phyloP scores from a whole-genome alignment of 2,329 filamentous ascomycete species.

The Paraconiothyrium sp. region DNA sequence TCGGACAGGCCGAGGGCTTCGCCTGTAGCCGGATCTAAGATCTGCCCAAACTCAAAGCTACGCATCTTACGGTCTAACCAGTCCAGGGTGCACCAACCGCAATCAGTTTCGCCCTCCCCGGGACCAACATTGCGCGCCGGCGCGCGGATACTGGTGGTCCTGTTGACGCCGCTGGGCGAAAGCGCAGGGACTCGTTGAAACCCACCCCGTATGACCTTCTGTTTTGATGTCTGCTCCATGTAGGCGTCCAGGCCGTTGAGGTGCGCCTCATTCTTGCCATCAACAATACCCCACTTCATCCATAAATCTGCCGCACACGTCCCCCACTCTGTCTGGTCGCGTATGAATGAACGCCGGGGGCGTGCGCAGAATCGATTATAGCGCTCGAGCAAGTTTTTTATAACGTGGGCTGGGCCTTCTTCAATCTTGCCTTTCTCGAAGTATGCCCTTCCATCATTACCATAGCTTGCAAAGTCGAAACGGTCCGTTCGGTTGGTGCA shows the following conservation, averaged over 20 bases:
- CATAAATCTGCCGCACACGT: slow-evolving; percentile 25
- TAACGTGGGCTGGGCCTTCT: slow-evolving; percentile 18
- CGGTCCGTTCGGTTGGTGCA: slow-evolving; percentile 19
- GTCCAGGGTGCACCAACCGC: slow-evolving; percentile 18
- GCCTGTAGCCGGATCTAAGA: slow-evolving; percentile 13
- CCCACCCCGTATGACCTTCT: slow-evolving; percentile 10
- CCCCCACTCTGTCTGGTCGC: slow-evolving; percentile 11
- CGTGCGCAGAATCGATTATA: slow-evolving; percentile 15
- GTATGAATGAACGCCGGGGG: neutral
- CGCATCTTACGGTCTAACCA: slow-evolving; percentile 24
- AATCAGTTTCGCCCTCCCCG: slow-evolving; percentile 19
- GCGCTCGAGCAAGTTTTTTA: slow-evolving; percentile 12
- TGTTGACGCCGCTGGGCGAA: neutral
- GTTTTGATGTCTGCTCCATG: slow-evolving; percentile 18
- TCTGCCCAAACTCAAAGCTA: slow-evolving; percentile 22
- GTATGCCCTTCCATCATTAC: slow-evolving; percentile 19
- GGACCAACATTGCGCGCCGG: slow-evolving; percentile 17
- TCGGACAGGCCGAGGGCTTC: slow-evolving; percentile 15
- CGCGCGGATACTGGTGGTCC: neutral
- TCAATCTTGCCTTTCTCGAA: slow-evolving; percentile 15
- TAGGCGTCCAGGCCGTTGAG: slow-evolving; percentile 21
- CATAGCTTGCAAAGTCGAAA: slow-evolving; percentile 21
- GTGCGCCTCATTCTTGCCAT: slow-evolving; percentile 19
- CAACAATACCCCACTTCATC: slow-evolving; percentile 28
- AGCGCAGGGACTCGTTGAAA: neutral